Conservation (phyloP, 257 asterid genomes). For the Lavandula angustifolia region DNA sequence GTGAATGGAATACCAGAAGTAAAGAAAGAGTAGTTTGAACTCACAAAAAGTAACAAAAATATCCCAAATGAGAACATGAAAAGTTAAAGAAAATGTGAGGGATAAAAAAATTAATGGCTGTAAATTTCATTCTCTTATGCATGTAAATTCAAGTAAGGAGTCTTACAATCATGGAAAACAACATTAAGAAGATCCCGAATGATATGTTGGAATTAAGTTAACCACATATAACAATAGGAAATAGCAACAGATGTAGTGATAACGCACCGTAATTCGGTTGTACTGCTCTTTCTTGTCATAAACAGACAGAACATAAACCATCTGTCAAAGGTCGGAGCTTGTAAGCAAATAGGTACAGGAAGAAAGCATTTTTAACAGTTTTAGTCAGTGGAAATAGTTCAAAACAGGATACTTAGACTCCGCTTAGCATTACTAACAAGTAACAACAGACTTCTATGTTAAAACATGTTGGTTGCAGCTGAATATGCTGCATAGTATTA, state of each 20-base stretch:
- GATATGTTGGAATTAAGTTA: conserved; percentile 17
- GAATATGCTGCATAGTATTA: conserved; percentile 14
- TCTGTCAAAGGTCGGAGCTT: conserved; percentile 49
- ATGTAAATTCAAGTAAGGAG: conserved; percentile 26
- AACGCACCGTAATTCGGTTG: conserved; percentile 66
- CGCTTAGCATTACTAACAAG: conserved; percentile 7
- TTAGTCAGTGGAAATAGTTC: too few species aligned
- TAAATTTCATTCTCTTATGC: neutral
- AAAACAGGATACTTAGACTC: neutral
- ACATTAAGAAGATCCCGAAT: conserved; percentile 25
- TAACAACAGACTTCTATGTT: conserved; percentile 6
- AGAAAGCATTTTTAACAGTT: conserved; percentile 8
- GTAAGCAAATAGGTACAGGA: conserved; percentile 23
- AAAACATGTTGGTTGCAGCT: conserved; percentile 11
- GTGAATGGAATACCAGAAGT: conserved; percentile 22
- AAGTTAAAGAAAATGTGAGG: conserved; percentile 15
- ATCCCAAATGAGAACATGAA: conserved; percentile 14
- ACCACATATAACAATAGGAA: conserved; percentile 16
- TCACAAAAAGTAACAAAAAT: conserved; percentile 1
- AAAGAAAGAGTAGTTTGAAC: conserved; percentile 11
- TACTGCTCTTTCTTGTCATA: conserved; percentile 76
- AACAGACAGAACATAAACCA: conserved; percentile 72
- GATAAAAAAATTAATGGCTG: conserved; percentile 3
- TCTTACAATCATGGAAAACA: conserved; percentile 24
- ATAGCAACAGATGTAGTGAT: conserved; percentile 19